Percentiles rank a stretch among this genome's conserved stretches.
These are phyloP conservation scores for Trypanosoma melophagium DNA, from an alignment of 208 protist genomes.

Conservation along the genomic window DNA sequence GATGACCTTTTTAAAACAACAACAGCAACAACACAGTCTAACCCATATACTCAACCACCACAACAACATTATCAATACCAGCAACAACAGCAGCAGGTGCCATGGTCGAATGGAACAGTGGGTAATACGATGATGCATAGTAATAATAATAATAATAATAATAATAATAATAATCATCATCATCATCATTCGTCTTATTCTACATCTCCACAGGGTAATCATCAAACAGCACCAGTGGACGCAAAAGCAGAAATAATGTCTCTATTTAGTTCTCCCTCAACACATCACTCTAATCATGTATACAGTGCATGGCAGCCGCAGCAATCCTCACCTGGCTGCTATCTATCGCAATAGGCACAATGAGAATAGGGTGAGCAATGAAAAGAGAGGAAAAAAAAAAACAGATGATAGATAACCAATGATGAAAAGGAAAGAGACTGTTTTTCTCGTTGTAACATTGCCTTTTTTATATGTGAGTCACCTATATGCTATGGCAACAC, in stretches of 20 bases:
- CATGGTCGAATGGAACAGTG: neutral
- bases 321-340: constrained; percentile 5
- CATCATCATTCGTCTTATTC: neutral
- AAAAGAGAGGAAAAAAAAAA: constrained; percentile 8
- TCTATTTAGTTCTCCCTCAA: constrained; percentile 35
- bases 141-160: too few species aligned
- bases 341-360: constrained; percentile 26
- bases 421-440: neutral
- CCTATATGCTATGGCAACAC: neutral
- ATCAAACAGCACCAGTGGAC: constrained; percentile 4
- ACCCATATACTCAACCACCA: neutral
- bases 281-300: constrained; percentile 9
- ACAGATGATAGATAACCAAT: neutral
- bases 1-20: constrained; percentile 21
- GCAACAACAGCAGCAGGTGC: neutral
- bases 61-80: neutral
- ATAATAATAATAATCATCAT: too few species aligned
- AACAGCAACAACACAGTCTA: neutral
- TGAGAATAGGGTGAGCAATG: neutral
- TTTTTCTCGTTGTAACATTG: neutral
- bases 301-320: constrained; percentile 57
- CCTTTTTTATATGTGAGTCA: neutral
- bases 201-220: neutral
- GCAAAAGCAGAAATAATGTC: constrained; percentile 66
- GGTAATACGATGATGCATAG: neutral